Base-by-base conservation (phyloP, 2,329 filamentous ascomycete genomes). In the Microdochium paspali region DNA sequence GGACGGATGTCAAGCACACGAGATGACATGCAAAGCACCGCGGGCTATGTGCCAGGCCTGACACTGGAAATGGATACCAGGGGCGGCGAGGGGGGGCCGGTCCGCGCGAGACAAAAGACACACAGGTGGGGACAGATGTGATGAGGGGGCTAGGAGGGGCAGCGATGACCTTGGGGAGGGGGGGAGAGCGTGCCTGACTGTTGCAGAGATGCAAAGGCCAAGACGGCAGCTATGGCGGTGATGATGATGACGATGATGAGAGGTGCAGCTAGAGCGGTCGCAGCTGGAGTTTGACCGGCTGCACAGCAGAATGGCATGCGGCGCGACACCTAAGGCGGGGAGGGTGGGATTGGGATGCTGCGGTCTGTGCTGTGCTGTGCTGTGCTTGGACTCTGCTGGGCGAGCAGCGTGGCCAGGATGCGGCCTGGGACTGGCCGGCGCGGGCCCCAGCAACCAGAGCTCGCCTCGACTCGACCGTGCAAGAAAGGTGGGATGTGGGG, bases 1-100 rank as follows among this genome's bases (percentile, higher is more conserved):
- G 46, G 43, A 28, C 10, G 23, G 13, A 44, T 24, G 49, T 54
- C 44, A 15, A 20, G n/a, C 3, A 31, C 23, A 46, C 45, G 31
- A 46, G 23, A 46, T 39, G 44, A 40, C 43, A 35, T 43, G 23
- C 44, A 51, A 49, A 47, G 45, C 47, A 51, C 39, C 7, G 26
- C 26, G 26, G 45, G 44, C 30, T 46, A 28, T 23, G 40, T 24
- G n/a, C 23, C 13, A 32, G 32, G 48, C 30, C 40, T 26, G 46
- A 20, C 26, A 31, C 42, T 24, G 46, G 45, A n/a, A 15, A 44
- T 21, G 13, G 23, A 45, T 15, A 43, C 42, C 4, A 47, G 23
- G 23, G 39, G 26, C 44, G 39, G 24, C 25, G 21, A 32, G 31
- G 42, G 42, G 46, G 25, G n/a, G n/a, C n/a, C 20, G 25, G 26